phyloP scores from a whole-genome alignment of 2,329 filamentous ascomycete species.

The Plectosphaerella plurivora region DNA sequence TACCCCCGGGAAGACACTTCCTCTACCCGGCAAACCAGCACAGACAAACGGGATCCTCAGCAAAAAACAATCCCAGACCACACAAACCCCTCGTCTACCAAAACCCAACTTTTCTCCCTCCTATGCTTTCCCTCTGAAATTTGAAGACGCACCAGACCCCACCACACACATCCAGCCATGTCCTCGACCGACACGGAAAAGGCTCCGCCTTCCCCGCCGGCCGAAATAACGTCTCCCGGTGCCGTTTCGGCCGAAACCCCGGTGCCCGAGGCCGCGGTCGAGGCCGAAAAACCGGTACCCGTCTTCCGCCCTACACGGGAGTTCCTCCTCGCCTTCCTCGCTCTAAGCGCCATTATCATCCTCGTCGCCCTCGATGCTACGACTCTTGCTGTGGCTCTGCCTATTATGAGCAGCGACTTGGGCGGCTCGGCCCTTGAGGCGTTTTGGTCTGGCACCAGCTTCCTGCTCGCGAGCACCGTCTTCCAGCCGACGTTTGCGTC shows the following conservation, averaged over 20 bases:
- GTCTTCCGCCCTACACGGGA: conserved; percentile 25
- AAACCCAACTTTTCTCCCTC: too few species aligned
- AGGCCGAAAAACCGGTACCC: conserved; percentile 7
- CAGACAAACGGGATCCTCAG: too few species aligned
- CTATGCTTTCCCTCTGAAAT: too few species aligned
- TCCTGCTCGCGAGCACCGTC: conserved; percentile 61
- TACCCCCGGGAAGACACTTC: too few species aligned
- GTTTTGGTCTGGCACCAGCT: conserved; percentile 70
- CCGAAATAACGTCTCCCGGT: conserved; percentile 1
- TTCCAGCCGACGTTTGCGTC: conserved; percentile 46
- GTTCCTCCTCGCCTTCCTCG: conserved; percentile 43
- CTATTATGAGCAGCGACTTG: conserved; percentile 44
- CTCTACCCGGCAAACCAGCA: too few species aligned
- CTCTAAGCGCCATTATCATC: conserved; percentile 25
- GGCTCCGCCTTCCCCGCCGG: conserved; percentile 1
- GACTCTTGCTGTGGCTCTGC: conserved; percentile 30
- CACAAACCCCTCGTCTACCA: too few species aligned
- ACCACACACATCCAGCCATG: not conserved
- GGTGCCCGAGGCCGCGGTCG: too few species aligned
- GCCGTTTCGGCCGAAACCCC: not conserved
- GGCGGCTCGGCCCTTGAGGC: conserved; percentile 54
- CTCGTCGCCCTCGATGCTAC: not conserved
- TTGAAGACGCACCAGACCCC: too few species aligned
- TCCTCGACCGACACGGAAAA: not conserved
- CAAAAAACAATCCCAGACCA: too few species aligned